phyloP scores from a whole-genome alignment of 1,284 basidiomycete genomes.

The Papiliotrema terrestris region DNA sequence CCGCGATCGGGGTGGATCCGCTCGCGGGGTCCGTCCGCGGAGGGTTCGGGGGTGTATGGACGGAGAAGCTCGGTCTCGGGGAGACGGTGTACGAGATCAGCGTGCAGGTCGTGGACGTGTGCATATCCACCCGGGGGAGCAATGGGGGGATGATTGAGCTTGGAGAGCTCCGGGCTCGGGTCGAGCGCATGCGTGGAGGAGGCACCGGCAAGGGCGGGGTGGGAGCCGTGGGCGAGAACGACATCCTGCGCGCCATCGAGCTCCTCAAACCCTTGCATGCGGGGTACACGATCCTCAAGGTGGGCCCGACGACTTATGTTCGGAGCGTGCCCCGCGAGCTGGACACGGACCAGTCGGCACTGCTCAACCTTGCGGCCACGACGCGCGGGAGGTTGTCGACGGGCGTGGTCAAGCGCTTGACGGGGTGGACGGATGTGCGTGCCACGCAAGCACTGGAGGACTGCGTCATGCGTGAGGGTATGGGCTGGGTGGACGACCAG shows the following conservation, averaged over 20 bases:
- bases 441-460: slow-evolving; percentile 77
- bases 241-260: slow-evolving; percentile 80
- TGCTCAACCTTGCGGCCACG: slow-evolving; percentile 69
- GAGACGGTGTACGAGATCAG: slow-evolving; percentile 97
- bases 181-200: slow-evolving; percentile 63
- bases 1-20: slow-evolving; percentile 90
- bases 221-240: slow-evolving; percentile 65
- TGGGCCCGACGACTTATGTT: slow-evolving; percentile 27
- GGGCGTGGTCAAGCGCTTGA: slow-evolving; percentile 55
- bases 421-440: slow-evolving; percentile 75
- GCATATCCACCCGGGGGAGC: slow-evolving; percentile 77
- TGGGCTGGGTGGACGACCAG: slow-evolving; percentile 93
- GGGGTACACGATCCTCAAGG: slow-evolving; percentile 72
- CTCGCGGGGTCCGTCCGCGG: slow-evolving; percentile 58
- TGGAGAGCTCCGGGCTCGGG: slow-evolving; percentile 73
- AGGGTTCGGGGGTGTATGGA: slow-evolving; percentile 63
- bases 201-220: slow-evolving; percentile 30
- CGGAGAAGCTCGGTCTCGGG: slow-evolving; percentile 73
- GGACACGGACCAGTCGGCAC: slow-evolving; percentile 73
- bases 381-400: slow-evolving; percentile 64
- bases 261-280: slow-evolving; percentile 81
- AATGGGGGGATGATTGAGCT: slow-evolving; percentile 93
- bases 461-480: slow-evolving; percentile 81
- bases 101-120: slow-evolving; percentile 95
- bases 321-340: slow-evolving; percentile 57